A percentile compares a stretch with the other conserved stretches of the same genome.
Conservation (phyloP, 257 asterid species). For the Mentha longifolia region DNA sequence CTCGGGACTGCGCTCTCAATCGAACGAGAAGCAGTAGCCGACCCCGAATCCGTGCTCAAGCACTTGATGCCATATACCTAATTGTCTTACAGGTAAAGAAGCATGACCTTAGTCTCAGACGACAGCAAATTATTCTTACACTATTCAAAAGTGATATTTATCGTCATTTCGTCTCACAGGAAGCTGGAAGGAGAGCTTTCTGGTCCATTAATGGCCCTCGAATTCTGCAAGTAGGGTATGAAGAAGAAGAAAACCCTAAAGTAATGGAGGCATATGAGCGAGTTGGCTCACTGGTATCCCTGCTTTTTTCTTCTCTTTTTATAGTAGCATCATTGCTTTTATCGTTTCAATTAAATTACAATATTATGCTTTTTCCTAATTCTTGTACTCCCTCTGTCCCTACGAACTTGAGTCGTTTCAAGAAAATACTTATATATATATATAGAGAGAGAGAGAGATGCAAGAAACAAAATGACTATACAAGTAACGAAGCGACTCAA, state of each 20-base stretch:
- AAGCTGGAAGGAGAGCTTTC: constrained; percentile 90
- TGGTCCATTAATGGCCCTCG: constrained; percentile 96
- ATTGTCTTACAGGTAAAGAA: constrained; percentile 72
- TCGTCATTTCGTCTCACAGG: constrained; percentile 46
- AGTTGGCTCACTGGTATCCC: constrained; percentile 85
- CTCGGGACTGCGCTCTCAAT: constrained; percentile 90
- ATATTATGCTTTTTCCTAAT: constrained; percentile 9
- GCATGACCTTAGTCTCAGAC: neutral
- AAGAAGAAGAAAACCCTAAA: constrained; percentile 75
- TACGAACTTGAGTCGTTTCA: too few relatives aligned
- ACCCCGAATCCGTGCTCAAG: constrained; percentile 84
- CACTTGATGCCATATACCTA: constrained; percentile 83
- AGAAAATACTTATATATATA: too few relatives aligned
- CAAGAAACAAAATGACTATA: too few relatives aligned
- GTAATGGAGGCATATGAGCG: constrained; percentile 94
- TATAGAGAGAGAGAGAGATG: too few relatives aligned
- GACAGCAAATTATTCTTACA: neutral
- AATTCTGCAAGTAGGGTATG: constrained; percentile 86
- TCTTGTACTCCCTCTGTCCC: neutral
- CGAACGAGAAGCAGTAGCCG: constrained; percentile 78
- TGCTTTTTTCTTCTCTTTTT: constrained; percentile 2
- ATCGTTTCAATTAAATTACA: neutral
- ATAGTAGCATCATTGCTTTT: neutral
- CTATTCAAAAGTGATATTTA: neutral
- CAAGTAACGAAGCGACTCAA: too few relatives aligned